phyloP scores from a whole-genome alignment of 345 rosid species.

The Orychophragmus violaceus region DNA sequence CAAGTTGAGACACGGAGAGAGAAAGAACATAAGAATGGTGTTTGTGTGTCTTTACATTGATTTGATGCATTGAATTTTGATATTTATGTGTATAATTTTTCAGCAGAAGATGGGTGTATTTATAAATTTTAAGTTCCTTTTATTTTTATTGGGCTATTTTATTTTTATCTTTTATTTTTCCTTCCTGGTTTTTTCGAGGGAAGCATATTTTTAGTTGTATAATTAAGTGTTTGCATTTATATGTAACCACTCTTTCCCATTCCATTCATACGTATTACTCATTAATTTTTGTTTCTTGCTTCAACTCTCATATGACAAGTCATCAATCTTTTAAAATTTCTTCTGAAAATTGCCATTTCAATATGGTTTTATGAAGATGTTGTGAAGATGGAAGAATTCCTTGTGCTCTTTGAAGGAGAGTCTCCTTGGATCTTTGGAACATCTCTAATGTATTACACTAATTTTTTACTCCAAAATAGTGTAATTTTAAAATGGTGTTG shows the following conservation, averaged over 20 bases:
- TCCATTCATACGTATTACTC: not conserved
- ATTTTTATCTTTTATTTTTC: not conserved
- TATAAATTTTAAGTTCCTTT: not conserved
- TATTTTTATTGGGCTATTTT: not conserved
- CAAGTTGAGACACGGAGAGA: constrained; percentile 36
- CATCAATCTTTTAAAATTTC: not conserved
- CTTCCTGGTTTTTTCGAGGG: constrained; percentile 23
- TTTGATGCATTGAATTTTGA: constrained; percentile 48
- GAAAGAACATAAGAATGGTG: constrained; percentile 21
- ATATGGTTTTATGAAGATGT: not conserved
- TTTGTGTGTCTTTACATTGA: constrained; percentile 22
- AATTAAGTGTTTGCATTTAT: constrained; percentile 15
- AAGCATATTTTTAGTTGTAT: constrained; percentile 26
- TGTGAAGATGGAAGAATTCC: too few species aligned
- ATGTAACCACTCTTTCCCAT: constrained; percentile 2
- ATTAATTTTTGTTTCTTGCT: not conserved
- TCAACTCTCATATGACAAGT: not conserved
- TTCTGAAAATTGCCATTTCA: not conserved
- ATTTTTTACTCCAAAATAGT: too few species aligned
- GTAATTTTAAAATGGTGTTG: too few species aligned
- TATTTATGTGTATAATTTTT: constrained; percentile 64
- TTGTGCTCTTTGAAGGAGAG: too few species aligned
- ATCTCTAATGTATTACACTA: too few species aligned
- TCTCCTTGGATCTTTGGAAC: too few species aligned
- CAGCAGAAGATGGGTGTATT: constrained; percentile 31